Conservation (phyloP, 768 basidiomycete genomes). For the Phanerodontia chrysosporium region DNA sequence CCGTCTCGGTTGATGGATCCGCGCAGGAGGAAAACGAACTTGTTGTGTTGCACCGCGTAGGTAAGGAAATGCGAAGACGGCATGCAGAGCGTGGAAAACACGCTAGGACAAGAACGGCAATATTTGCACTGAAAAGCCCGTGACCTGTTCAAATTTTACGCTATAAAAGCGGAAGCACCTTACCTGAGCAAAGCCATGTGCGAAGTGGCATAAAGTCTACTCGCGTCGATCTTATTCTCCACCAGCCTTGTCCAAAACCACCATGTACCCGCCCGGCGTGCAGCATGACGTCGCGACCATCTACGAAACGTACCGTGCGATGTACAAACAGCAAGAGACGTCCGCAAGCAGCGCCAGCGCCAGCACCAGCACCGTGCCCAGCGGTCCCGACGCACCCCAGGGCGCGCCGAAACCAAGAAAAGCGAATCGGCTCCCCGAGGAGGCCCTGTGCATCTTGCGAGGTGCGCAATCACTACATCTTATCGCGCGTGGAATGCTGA, state of each 20-base stretch:
- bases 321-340: background rate
- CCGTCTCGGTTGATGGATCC: too few species aligned
- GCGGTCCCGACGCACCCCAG: background rate
- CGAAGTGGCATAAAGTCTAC: background rate
- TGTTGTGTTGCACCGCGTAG: background rate
- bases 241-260: background rate
- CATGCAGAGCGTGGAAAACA: background rate
- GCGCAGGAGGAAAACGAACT: background rate
- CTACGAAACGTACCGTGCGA: background rate
- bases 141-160: background rate
- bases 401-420: background rate
- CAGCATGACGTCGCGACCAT: background rate
- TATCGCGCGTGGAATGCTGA: background rate
- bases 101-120: background rate
- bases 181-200: background rate
- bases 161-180: background rate
- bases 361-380: background rate
- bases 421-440: background rate
- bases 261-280: background rate
- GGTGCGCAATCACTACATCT: background rate
- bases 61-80: background rate
- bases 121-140: too few species aligned
- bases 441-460: background rate
- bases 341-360: background rate
- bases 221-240: background rate